phyloP scores from a whole-genome alignment of 1,284 basidiomycete genomes.

The Puccinia hordei region DNA sequence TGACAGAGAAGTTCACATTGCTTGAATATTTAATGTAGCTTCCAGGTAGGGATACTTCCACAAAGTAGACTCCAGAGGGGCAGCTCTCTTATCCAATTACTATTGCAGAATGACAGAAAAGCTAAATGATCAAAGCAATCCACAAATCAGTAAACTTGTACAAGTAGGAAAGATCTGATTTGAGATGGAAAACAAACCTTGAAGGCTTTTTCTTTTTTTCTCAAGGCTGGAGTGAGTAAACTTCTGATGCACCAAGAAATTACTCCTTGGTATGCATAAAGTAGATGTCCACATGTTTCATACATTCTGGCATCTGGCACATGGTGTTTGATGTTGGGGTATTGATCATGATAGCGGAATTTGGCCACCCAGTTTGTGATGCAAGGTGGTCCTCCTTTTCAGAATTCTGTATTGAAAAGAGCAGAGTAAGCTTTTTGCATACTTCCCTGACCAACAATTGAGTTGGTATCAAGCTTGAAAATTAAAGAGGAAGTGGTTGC shows the following conservation, averaged over 20 bases:
- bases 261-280: not conserved
- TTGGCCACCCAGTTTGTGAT: too few species aligned
- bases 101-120: not conserved
- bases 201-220: too few species aligned
- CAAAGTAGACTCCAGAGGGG: not conserved
- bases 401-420: too few species aligned
- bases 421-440: too few species aligned
- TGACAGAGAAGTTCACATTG: not conserved
- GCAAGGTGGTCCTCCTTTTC: not conserved
- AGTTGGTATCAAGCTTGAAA: too few species aligned
- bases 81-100: not conserved
- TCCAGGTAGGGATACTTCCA: not conserved
- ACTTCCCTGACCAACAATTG: too few species aligned
- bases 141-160: too few species aligned
- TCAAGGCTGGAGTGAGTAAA: too few species aligned
- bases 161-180: too few species aligned
- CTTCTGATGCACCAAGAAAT: too few species aligned
- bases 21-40: not conserved
- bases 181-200: too few species aligned
- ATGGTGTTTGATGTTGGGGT: conserved; percentile 1
- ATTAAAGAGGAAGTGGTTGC: too few species aligned
- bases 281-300: not conserved
- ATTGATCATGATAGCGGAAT: not conserved
- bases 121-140: not conserved
- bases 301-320: not conserved